These are phyloP conservation scores for Pseudoscleropodium purum DNA, from an alignment of 225 moss, liverwort and hornwort species.

Conservation along the genomic window DNA sequence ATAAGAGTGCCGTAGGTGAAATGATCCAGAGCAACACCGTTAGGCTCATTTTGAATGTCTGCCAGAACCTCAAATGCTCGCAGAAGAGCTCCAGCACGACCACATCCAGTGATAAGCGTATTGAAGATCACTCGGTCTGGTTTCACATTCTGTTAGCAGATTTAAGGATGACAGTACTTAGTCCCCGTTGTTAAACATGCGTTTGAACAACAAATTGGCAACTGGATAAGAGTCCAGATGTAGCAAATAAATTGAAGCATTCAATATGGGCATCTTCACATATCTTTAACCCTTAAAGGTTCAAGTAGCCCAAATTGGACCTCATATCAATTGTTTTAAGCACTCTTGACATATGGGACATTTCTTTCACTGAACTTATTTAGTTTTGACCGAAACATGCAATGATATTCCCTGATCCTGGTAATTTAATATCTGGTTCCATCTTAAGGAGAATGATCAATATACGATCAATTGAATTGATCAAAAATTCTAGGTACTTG, in stretches of 20 bases:
- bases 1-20: constrained; percentile 70
- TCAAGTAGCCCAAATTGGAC: not conserved
- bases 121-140: constrained; percentile 81
- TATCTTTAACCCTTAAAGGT: not conserved
- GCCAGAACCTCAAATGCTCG: constrained; percentile 77
- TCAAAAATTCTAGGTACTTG: not conserved
- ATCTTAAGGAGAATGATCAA: not conserved
- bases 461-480: not conserved
- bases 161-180: not conserved
- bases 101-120: constrained; percentile 68
- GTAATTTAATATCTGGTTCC: not conserved
- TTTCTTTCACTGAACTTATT: not conserved
- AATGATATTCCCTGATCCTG: not conserved
- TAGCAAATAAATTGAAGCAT: not conserved
- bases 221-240: not conserved
- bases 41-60: constrained; percentile 58
- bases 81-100: constrained; percentile 70
- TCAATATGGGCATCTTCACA: not conserved
- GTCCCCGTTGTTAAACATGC: not conserved
- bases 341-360: not conserved
- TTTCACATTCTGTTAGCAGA: constrained; percentile 52
- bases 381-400: not conserved
- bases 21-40: constrained; percentile 42
- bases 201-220: not conserved
- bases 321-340: not conserved